Conservation (phyloP, 805 yeast genomes). For the Candida tibetensis region DNA sequence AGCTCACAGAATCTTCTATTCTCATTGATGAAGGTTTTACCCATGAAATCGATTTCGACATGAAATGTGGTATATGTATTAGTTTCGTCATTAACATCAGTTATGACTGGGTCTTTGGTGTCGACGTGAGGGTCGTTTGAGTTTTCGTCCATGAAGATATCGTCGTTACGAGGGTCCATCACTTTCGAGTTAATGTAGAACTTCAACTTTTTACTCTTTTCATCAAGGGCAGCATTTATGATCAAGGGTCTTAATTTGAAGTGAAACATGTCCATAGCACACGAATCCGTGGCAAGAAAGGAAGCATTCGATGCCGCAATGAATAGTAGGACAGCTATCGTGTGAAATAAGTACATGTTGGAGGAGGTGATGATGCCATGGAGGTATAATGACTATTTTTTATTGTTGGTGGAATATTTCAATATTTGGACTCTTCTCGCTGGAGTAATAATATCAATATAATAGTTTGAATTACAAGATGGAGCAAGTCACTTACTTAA, state of each 20-base stretch:
- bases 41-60: constrained; percentile 43
- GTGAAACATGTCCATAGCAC: constrained; percentile 8
- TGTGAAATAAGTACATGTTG: not conserved
- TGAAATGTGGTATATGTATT: constrained; percentile 50
- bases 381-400: no score
- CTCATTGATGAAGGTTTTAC: constrained; percentile 38
- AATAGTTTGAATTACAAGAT: no score
- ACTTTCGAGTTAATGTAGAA: constrained; percentile 37
- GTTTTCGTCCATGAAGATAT: not conserved
- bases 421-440: no score
- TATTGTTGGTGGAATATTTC: no score
- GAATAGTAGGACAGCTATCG: not conserved
- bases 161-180: constrained; percentile 1
- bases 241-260: constrained; percentile 25
- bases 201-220: constrained; percentile 24
- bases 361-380: no score
- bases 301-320: not conserved
- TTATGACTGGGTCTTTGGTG: constrained; percentile 20
- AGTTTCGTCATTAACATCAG: constrained; percentile 44
- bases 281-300: constrained; percentile 4
- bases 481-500: no score
- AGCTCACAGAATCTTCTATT: constrained; percentile 44
- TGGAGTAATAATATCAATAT: no score
- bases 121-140: constrained; percentile 1
- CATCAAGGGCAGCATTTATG: constrained; percentile 36